Conservation (phyloP, 805 yeast genomes). For the Kazachstania africana region DNA sequence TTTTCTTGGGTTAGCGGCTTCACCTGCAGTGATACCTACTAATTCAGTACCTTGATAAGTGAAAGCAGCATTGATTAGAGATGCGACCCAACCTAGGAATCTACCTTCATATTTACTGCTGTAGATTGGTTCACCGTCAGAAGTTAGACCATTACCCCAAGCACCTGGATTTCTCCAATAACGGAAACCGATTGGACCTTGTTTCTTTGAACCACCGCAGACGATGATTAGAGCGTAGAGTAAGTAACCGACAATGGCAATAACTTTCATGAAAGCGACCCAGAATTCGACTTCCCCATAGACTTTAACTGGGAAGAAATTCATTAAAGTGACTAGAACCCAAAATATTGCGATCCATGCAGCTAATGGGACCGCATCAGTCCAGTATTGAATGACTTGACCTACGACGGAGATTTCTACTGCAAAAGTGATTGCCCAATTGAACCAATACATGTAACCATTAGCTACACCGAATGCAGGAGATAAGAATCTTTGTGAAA, state of each 20-base stretch:
- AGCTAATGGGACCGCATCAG: slow-evolving; percentile 50
- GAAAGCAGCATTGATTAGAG: slow-evolving; percentile 62
- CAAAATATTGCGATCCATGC: slow-evolving; percentile 59
- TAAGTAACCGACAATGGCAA: slow-evolving; percentile 54
- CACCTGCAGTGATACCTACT: slow-evolving; percentile 59
- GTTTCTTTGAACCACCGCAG: slow-evolving; percentile 38
- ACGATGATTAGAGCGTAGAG: slow-evolving; percentile 34
- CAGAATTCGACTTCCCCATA: slow-evolving; percentile 67
- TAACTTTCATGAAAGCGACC: slow-evolving; percentile 49
- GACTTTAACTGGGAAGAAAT: slow-evolving; percentile 50
- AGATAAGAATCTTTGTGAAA: slow-evolving; percentile 50
- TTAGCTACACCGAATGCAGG: slow-evolving; percentile 58
- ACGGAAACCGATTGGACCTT: slow-evolving; percentile 30
- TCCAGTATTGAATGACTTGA: slow-evolving; percentile 50
- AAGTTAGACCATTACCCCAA: slow-evolving; percentile 30
- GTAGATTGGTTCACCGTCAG: too few species aligned
- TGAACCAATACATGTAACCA: slow-evolving; percentile 60
- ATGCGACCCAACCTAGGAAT: slow-evolving; percentile 51
- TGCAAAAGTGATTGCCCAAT: slow-evolving; percentile 64
- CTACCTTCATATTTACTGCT: background rate
- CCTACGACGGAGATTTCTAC: slow-evolving; percentile 58
- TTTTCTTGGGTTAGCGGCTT: slow-evolving; percentile 37
- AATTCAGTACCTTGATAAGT: slow-evolving; percentile 63
- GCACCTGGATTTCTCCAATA: slow-evolving; percentile 46
- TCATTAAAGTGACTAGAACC: slow-evolving; percentile 36